These are phyloP conservation scores for Botryotinia globosa DNA, from an alignment of 2,329 filamentous ascomycete species.

Conservation along the genomic window DNA sequence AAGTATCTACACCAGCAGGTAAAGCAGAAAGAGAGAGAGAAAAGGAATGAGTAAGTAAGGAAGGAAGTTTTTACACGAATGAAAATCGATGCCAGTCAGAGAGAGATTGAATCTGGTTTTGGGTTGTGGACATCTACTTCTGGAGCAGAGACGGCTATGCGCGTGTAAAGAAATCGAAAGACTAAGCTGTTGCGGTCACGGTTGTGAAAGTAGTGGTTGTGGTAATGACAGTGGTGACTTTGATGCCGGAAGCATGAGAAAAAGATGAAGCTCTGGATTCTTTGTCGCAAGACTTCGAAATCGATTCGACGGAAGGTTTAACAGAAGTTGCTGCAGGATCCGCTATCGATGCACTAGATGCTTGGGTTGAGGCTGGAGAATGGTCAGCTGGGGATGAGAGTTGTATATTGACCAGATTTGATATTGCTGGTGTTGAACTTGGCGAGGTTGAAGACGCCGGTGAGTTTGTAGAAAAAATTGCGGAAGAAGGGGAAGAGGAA, in stretches of 20 bases:
- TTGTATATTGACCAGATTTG: background rate
- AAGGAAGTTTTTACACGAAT: background rate
- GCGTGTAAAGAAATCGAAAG: background rate
- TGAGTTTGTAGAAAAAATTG: background rate
- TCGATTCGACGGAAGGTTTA: background rate
- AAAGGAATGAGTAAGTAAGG: background rate
- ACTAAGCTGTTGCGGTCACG: background rate
- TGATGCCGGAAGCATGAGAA: background rate
- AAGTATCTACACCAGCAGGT: background rate
- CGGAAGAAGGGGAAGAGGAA: background rate
- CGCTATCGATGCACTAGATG: background rate
- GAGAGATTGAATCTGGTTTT: background rate
- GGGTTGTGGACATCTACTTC: background rate
- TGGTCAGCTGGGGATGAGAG: background rate
- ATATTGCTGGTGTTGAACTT: background rate
- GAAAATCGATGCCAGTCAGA: background rate
- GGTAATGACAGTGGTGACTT: background rate
- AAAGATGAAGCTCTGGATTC: background rate
- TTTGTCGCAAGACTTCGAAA: background rate
- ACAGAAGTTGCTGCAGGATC: background rate
- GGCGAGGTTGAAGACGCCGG: background rate
- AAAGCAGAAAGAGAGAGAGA: background rate
- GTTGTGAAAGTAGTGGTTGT: background rate
- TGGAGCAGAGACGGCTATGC: background rate
- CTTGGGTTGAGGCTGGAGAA: background rate